Evolutionary conservation across 257 asterid species (phyloP).

Genomic region (Fraxinus pennsylvanica): DNA sequence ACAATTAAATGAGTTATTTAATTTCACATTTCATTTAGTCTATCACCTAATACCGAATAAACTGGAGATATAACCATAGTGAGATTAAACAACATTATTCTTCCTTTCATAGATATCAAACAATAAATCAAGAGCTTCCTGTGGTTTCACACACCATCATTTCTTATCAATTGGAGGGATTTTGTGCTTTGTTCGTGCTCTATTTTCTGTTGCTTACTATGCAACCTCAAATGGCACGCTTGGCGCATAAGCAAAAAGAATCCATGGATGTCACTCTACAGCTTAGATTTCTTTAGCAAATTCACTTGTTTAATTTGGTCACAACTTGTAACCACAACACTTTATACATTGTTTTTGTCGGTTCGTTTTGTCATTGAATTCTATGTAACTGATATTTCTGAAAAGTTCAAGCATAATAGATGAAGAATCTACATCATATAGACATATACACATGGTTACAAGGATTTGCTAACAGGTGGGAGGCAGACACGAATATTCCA

Average conservation of each 20-base stretch:
- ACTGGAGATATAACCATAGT: too few species aligned
- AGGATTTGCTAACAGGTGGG: background rate
- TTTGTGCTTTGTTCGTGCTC: background rate
- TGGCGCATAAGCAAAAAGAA: background rate
- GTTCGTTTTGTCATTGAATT: background rate
- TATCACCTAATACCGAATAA: too few species aligned
- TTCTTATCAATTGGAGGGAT: slow-evolving; percentile 15
- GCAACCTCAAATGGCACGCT: background rate
- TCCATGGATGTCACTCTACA: background rate
- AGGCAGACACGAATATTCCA: background rate
- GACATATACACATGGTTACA: background rate
- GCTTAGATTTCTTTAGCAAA: background rate
- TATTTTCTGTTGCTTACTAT: slow-evolving; percentile 5
- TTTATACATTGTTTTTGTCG: background rate
- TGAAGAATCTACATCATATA: background rate
- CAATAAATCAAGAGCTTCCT: slow-evolving; percentile 63
- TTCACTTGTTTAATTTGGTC: background rate
- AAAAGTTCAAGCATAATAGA: background rate
- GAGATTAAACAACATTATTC: too few species aligned
- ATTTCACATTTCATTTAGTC: too few species aligned
- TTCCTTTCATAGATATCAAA: slow-evolving; percentile 21
- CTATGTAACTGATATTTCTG: background rate
- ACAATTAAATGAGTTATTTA: too few species aligned
- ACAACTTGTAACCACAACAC: background rate
- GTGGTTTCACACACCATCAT: slow-evolving; percentile 66